Base-by-base conservation (phyloP, 1,139 yeast genomes). In the Zygosaccharomyces sapae region DNA sequence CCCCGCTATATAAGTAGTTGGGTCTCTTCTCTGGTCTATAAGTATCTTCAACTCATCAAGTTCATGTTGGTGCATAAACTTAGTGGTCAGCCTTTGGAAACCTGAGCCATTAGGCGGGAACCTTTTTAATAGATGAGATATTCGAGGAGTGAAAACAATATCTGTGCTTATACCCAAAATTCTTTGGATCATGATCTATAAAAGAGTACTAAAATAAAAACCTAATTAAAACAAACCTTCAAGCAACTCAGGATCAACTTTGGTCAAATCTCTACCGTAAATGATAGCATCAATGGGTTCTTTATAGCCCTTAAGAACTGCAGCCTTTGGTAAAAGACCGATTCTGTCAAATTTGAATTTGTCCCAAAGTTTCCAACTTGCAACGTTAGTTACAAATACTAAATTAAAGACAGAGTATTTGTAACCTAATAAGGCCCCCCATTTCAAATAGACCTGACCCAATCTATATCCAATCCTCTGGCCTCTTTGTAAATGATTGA, bases 341-440 rank as follows among this genome's bases (percentile, higher is more conserved):
- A 86, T 80, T 46, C 86, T 69, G 6, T 83, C 82, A 55, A 86
- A 87, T 0, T 92, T 90, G 31, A 86, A 70, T 1, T 69, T 55
- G 44, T 86, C 95, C 95, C 95, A 87, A 49, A 85, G 81, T 55
- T 68, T 73, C 56, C 73, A 59, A 56, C 90, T 82, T 3, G 86
- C 94, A 1, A 66, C 69, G 59, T 87, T 86, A 3, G 86, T 79
- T 46, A 74, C 89, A 61, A 81, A 86, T 1, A 87, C 95, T 46
- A 87, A 70, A 62, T 87, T 87, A 70, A 84, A 87, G n/a, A 87
- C 89, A 6, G 88, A 80, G 59, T 84, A 85, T 4, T 74, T 79
- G 66, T 81, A 87, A 0, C 95, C 95, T 38, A 86, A 67, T 45
- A 72, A 59, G 0, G 89, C 88, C 0, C 89, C 95, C 75, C 82